Conservation (phyloP, 352 stramenopile genomes). For the Phytophthora pistaciae region DNA sequence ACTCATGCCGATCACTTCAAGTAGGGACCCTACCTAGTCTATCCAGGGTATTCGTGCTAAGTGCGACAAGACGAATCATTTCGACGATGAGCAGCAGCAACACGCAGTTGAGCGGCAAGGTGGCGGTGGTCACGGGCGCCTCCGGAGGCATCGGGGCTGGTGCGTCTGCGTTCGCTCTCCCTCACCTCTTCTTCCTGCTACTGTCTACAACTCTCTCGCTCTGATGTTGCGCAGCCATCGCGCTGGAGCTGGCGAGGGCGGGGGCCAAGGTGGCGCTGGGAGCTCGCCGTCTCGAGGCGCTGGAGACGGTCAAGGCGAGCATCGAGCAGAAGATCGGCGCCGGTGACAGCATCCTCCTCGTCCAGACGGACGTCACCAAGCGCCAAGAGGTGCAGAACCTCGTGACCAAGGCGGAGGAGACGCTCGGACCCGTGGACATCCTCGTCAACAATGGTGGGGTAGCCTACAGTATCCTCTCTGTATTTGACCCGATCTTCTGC, state of each 20-base stretch:
- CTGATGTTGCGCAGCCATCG: slow-evolving; percentile 56
- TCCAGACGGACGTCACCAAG: slow-evolving; percentile 76
- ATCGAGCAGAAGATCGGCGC: slow-evolving; percentile 44
- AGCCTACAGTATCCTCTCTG: not conserved
- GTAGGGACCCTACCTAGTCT: not conserved
- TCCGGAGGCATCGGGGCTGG: slow-evolving; percentile 89
- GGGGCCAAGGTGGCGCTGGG: slow-evolving; percentile 89
- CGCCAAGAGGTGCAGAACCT: slow-evolving; percentile 71
- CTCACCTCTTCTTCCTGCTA: not conserved
- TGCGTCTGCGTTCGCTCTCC: slow-evolving; percentile 5
- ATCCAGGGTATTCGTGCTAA: not conserved
- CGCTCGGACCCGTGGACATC: slow-evolving; percentile 85
- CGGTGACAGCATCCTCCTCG: slow-evolving; percentile 46
- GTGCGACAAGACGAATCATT: slow-evolving; percentile 7
- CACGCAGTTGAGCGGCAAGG: slow-evolving; percentile 70
- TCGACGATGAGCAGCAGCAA: slow-evolving; percentile 33
- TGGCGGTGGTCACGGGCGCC: slow-evolving; percentile 90
- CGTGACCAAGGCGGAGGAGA: slow-evolving; percentile 61
- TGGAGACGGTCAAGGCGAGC: slow-evolving; percentile 51
- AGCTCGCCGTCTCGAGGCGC: slow-evolving; percentile 70
- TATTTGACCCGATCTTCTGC: not conserved
- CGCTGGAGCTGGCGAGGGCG: slow-evolving; percentile 65
- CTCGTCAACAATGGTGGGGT: slow-evolving; percentile 88
- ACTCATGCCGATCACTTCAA: not conserved
- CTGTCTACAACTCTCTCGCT: not conserved